Percentiles rank a stretch among this genome's conserved stretches.
Evolutionary conservation across 2,329 filamentous ascomycete genomes (phyloP).

Genomic region (Dendrostoma leiphaemia): DNA sequence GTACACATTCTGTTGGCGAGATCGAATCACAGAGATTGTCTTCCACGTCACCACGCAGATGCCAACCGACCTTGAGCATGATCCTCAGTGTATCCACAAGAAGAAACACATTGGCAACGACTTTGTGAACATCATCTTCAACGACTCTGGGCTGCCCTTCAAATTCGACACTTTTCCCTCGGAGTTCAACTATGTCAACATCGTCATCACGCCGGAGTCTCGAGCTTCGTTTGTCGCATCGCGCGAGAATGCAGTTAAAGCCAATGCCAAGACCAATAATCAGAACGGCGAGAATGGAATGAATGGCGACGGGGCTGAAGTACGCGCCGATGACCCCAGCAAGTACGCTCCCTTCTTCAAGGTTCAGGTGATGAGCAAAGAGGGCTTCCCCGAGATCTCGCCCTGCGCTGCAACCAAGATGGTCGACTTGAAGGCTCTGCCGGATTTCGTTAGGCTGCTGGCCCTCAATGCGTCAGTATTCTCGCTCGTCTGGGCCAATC

Average conservation of each 20-base stretch:
- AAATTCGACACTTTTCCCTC: constrained; percentile 89
- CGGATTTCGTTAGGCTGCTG: constrained; percentile 81
- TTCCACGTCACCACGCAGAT: constrained; percentile 98
- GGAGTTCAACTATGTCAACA: constrained; percentile 95
- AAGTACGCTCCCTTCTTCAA: constrained; percentile 66
- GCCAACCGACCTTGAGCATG: constrained; percentile 79
- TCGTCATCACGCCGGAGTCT: constrained; percentile 88
- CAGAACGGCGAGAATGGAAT: constrained; percentile 23
- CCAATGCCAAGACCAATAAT: constrained; percentile 33
- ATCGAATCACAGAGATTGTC: constrained; percentile 90
- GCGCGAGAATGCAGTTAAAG: constrained; percentile 40
- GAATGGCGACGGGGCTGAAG: neutral
- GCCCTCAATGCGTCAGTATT: constrained; percentile 94
- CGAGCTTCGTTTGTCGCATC: constrained; percentile 71
- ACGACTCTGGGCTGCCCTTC: constrained; percentile 89
- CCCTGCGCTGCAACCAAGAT: constrained; percentile 88
- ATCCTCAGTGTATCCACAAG: constrained; percentile 76
- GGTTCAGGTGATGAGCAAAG: constrained; percentile 84
- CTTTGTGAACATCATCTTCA: constrained; percentile 97
- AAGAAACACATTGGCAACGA: constrained; percentile 97
- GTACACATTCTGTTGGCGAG: constrained; percentile 90
- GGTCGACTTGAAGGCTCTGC: constrained; percentile 77
- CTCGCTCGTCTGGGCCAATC: constrained; percentile 81
- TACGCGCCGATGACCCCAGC: neutral
- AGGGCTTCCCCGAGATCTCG: constrained; percentile 88